phyloP scores from a whole-genome alignment of 139 green algal species.

The Coelastrella sp. region DNA sequence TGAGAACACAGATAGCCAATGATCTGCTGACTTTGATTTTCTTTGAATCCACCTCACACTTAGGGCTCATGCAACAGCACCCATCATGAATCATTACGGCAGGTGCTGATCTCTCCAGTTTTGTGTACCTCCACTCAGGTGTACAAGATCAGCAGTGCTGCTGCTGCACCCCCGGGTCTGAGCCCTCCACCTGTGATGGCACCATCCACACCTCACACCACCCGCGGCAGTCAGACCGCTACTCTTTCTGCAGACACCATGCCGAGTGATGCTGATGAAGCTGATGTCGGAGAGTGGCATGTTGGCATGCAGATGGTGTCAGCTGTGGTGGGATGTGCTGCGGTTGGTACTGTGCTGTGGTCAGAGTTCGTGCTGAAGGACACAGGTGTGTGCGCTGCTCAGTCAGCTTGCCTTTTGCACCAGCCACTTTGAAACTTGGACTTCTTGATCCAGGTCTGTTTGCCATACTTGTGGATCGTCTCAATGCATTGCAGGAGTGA shows the following conservation, averaged over 20 bases:
- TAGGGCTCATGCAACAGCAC: too few relatives aligned
- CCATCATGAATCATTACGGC: neutral
- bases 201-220: neutral
- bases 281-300: neutral
- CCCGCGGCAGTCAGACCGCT: neutral
- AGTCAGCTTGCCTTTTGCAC: too few relatives aligned
- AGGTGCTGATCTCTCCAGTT: too few relatives aligned
- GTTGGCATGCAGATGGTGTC: conserved; percentile 39
- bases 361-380: conserved; percentile 49
- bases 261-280: neutral
- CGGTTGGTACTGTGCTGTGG: conserved; percentile 46
- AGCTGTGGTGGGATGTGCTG: conserved; percentile 22
- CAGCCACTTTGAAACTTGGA: too few relatives aligned
- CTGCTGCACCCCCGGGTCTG: neutral
- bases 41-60: too few relatives aligned
- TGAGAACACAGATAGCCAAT: too few relatives aligned
- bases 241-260: conserved; percentile 8
- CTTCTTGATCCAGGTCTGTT: too few relatives aligned
- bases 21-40: too few relatives aligned
- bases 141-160: neutral
- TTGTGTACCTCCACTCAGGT: neutral
- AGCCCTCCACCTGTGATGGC: neutral
- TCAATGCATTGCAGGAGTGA: too few relatives aligned
- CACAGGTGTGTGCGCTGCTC: conserved; percentile 16
- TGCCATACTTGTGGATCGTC: too few relatives aligned